A percentile compares a stretch with the other conserved stretches of the same genome.
Conservation (phyloP, 148 eudicot genomes). For the Rhododendron kiyosumense region DNA sequence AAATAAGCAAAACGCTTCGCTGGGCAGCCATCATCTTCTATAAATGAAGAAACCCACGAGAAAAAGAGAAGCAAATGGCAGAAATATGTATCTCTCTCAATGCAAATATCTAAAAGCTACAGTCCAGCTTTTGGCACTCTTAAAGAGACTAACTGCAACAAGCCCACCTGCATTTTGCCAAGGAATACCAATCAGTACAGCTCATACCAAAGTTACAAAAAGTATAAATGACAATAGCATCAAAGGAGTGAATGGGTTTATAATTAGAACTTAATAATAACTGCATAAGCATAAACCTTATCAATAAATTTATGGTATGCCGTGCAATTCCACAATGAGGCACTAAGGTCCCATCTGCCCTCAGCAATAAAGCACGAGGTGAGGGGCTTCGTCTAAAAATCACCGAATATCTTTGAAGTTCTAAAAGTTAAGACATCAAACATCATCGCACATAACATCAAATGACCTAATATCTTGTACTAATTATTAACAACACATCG, state of each 20-base stretch:
- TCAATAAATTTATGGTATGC: neutral
- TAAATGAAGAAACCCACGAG: neutral
- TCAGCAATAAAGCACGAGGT: neutral
- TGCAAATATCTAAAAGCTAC: slow-evolving; percentile 5
- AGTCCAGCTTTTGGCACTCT: neutral
- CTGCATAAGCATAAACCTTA: neutral
- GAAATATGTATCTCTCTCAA: neutral
- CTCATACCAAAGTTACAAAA: neutral
- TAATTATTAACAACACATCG: neutral
- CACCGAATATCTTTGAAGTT: neutral
- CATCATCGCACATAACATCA: neutral
- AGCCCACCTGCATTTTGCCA: neutral
- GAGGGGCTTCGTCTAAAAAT: neutral
- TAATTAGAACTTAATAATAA: neutral
- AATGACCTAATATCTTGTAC: neutral
- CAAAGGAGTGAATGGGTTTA: neutral
- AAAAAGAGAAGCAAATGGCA: neutral
- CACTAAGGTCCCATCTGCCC: neutral
- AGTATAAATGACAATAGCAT: neutral
- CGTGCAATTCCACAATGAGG: neutral
- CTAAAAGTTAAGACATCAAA: neutral
- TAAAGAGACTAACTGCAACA: neutral
- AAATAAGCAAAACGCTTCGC: slow-evolving; percentile 37
- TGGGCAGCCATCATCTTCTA: slow-evolving; percentile 29
- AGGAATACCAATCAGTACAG: neutral